Base-by-base conservation (phyloP, 768 basidiomycete genomes). In the Leucosporidium yakuticum region DNA sequence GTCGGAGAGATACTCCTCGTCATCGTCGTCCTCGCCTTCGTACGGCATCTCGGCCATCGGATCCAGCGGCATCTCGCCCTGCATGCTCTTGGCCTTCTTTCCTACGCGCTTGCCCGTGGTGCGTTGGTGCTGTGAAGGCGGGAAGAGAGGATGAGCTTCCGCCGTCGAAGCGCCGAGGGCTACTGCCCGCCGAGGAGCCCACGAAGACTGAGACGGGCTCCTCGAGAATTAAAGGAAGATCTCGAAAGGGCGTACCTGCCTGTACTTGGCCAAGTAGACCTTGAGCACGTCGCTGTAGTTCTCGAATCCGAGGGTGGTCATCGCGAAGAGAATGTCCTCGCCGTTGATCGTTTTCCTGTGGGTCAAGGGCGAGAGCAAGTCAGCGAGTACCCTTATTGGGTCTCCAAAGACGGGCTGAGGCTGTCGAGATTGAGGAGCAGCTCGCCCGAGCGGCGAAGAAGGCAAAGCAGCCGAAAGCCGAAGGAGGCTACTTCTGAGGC, bases 321-420 rank as follows among this genome's bases (percentile, higher is more conserved):
- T 93, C n/a, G 93, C 93, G 73, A 91, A 89, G 65, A 98, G 80
- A 56, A 98, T 94, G 78, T 98, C 95, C 82, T 98, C 94, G 27
- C 94, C 94, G 14, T 91, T 93, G 48, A 96, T 92, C 67, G 94
- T 98, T 82, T 98, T 98, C 39, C 39, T 44, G 39, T 7, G 17
- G 39, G 39, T 15, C 11, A 12, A 36, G 5, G 34, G 12, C 34
- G 34, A 12, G 39, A 2, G 39, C 6, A 44, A 15, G 39, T 44
- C 34, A 36, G 34, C 34, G 5, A 6, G 6, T 5, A 12, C 12
- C 34, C 34, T 36, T 36, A 12, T 36, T 36, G 34, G 12, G 34
- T 36, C 34, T 36, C 34, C 34, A 6, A 5, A 12, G n/a, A n/a
- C n/a, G n/a, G n/a, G n/a, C n/a, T n/a, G n/a, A n/a, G n/a, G n/a